Conservation (phyloP, 2,329 filamentous ascomycete species). For the Phyllosticta citrichinensis region DNA sequence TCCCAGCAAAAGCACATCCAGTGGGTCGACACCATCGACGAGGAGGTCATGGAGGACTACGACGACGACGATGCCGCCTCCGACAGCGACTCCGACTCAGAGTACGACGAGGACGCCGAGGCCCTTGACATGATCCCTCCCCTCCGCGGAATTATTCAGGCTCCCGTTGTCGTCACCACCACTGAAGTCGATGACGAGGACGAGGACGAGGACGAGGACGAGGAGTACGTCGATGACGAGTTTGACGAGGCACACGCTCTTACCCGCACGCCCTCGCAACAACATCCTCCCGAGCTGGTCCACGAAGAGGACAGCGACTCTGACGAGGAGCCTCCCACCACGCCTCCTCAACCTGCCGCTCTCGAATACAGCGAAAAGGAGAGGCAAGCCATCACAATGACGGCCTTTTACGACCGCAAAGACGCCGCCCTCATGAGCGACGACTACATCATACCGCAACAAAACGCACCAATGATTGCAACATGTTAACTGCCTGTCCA, state of each 20-base stretch:
- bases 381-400: slow-evolving; percentile 34
- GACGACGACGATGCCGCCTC: slow-evolving; percentile 54
- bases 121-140: slow-evolving; percentile 37
- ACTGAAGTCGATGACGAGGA: slow-evolving; percentile 31
- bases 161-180: slow-evolving; percentile 35
- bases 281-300: slow-evolving; percentile 40
- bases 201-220: slow-evolving; percentile 33
- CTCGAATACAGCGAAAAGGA: slow-evolving; percentile 39
- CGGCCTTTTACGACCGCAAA: slow-evolving; percentile 33
- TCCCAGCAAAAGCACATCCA: slow-evolving; percentile 64
- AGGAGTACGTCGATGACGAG: slow-evolving; percentile 38
- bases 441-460: slow-evolving; percentile 32
- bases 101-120: slow-evolving; percentile 42
- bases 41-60: slow-evolving; percentile 64
- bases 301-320: slow-evolving; percentile 36
- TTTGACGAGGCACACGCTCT: slow-evolving; percentile 38
- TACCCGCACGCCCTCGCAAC: slow-evolving; percentile 32
- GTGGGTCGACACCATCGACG: slow-evolving; percentile 72
- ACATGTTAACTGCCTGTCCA: slow-evolving; percentile 23
- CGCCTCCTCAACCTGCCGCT: slow-evolving; percentile 34
- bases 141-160: slow-evolving; percentile 28
- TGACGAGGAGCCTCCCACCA: slow-evolving; percentile 38
- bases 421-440: slow-evolving; percentile 27
- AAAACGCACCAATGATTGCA: slow-evolving; percentile 29
- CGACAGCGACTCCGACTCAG: slow-evolving; percentile 35